phyloP scores from a whole-genome alignment of 2,329 filamentous ascomycete genomes.

The Ceratocystis colombiana region DNA sequence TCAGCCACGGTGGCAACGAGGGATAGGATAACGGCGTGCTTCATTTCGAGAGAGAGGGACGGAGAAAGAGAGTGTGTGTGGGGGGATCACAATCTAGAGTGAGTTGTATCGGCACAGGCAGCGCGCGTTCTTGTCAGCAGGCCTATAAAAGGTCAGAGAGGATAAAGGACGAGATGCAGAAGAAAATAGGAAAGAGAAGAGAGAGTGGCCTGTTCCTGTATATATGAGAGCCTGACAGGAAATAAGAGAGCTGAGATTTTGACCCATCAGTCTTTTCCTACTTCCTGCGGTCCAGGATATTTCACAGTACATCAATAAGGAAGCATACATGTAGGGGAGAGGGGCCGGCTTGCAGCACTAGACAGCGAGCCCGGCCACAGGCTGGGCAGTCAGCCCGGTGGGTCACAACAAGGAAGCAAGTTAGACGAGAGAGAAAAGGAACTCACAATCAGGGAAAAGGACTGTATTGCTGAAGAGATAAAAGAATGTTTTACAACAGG shows the following conservation, averaged over 20 bases:
- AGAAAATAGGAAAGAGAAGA: neutral
- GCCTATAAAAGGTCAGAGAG: neutral
- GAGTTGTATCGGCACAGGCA: neutral
- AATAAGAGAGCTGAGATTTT: neutral
- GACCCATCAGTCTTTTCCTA: neutral
- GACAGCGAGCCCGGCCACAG: neutral
- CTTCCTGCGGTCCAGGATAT: neutral
- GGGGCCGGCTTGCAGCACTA: neutral
- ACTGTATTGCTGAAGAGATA: neutral
- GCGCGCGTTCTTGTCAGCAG: conserved; percentile 11
- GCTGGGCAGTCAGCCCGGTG: neutral
- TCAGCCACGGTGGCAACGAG: conserved; percentile 24
- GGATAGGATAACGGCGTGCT: conserved; percentile 24
- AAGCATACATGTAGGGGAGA: neutral
- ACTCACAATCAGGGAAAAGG: neutral
- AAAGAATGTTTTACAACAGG: neutral
- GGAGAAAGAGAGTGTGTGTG: neutral
- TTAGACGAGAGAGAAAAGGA: neutral
- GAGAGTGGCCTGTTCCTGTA: neutral
- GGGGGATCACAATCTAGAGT: neutral
- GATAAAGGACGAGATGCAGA: neutral
- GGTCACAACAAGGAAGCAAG: neutral
- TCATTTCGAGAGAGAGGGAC: conserved; percentile 19
- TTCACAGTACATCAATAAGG: neutral
- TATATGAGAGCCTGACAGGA: neutral